Evolutionary conservation across 2,329 filamentous ascomycete genomes (phyloP).

Genomic region (Pseudocercospora fuligena): DNA sequence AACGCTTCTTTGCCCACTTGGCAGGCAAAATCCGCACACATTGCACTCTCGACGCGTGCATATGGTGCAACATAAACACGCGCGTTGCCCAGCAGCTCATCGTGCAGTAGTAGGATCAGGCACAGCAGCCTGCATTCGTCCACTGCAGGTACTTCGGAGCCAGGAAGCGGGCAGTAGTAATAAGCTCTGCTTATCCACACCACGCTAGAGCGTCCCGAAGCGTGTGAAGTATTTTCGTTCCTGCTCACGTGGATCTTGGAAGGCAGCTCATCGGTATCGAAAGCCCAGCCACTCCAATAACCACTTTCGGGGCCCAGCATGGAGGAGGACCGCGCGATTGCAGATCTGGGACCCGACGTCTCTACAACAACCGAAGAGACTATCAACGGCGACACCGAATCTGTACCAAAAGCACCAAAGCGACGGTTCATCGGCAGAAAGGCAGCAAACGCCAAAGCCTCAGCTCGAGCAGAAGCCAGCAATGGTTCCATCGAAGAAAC

Average conservation of each 20-base stretch:
- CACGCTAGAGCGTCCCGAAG: background rate
- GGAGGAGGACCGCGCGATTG: constrained; percentile 75
- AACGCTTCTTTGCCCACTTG: background rate
- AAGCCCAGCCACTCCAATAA: background rate
- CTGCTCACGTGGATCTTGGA: background rate
- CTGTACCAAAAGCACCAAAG: constrained; percentile 72
- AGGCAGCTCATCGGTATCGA: background rate
- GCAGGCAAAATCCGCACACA: background rate
- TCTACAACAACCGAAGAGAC: constrained; percentile 59
- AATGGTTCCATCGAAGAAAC: constrained; percentile 61
- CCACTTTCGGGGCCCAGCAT: constrained; percentile 53
- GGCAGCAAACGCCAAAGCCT: constrained; percentile 67
- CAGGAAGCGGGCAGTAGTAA: background rate
- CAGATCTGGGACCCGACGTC: constrained; percentile 71
- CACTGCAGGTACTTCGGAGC: background rate
- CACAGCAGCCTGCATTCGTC: background rate
- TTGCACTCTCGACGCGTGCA: background rate
- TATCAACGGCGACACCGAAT: constrained; percentile 55
- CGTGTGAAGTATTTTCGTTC: background rate
- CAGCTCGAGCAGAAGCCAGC: constrained; percentile 47
- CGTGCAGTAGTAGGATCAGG: background rate
- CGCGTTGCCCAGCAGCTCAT: too few species aligned
- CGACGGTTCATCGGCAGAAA: constrained; percentile 89
- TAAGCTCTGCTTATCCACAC: too few species aligned
- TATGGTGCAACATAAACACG: background rate